A percentile compares a stretch with the other conserved stretches of the same genome.
Evolutionary conservation across 1,284 basidiomycete species (phyloP).

Genomic region (Trametes polyzona): DNA sequence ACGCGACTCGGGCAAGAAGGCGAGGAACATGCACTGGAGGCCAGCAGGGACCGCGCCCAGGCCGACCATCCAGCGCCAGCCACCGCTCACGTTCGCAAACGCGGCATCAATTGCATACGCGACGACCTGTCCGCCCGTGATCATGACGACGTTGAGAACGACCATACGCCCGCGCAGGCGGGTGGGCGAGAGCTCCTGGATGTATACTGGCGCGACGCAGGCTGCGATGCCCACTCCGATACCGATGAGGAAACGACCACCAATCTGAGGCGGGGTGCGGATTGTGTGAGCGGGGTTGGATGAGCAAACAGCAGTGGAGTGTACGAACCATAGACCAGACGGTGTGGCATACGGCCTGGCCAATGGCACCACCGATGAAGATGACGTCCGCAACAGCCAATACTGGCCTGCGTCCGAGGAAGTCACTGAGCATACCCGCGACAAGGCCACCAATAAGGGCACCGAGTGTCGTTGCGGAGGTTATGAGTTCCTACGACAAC

Average conservation of each 20-base stretch:
- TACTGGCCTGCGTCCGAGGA: slow-evolving; percentile 70
- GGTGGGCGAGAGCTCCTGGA: slow-evolving; percentile 83
- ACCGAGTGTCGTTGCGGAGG: slow-evolving; percentile 79
- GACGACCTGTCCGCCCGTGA: slow-evolving; percentile 76
- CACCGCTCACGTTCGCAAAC: slow-evolving; percentile 63
- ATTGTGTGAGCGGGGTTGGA: not conserved
- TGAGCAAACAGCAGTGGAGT: not conserved
- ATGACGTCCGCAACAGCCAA: slow-evolving; percentile 74
- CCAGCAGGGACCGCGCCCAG: slow-evolving; percentile 71
- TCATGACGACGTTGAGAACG: slow-evolving; percentile 67
- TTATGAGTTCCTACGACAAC: slow-evolving; percentile 73
- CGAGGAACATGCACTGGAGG: slow-evolving; percentile 63
- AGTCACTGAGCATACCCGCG: slow-evolving; percentile 74
- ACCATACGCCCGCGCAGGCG: slow-evolving; percentile 79
- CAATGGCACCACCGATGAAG: slow-evolving; percentile 77
- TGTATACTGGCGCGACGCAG: slow-evolving; percentile 82
- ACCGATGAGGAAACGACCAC: slow-evolving; percentile 77
- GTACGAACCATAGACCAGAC: slow-evolving; percentile 70
- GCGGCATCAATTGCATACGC: slow-evolving; percentile 79
- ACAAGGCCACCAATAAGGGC: slow-evolving; percentile 75
- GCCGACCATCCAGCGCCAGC: slow-evolving; percentile 88
- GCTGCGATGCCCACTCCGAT: slow-evolving; percentile 71
- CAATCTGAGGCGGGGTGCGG: slow-evolving; percentile 49
- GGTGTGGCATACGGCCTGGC: slow-evolving; percentile 70
- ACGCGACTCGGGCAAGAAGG: slow-evolving; percentile 81